These are phyloP conservation scores for Jamesozyma jinghongensis DNA, from an alignment of 805 yeast genomes.

Conservation along the genomic window DNA sequence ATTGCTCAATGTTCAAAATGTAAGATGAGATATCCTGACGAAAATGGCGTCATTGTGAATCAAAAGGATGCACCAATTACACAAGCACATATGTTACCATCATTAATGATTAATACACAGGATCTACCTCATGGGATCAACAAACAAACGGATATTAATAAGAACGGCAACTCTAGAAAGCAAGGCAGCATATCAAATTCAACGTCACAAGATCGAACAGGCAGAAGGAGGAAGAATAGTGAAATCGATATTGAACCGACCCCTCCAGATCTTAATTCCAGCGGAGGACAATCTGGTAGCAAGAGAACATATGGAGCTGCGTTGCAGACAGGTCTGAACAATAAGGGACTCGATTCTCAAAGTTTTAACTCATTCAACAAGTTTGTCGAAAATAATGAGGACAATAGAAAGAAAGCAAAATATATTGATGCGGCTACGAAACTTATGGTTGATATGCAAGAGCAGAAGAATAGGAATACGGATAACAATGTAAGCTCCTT, in stretches of 20 bases:
- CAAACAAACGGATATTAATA: not conserved
- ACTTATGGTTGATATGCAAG: constrained; percentile 2
- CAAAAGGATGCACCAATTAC: constrained; percentile 12
- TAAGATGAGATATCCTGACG: constrained; percentile 36
- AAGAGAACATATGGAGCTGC: not conserved
- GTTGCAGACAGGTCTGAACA: not conserved
- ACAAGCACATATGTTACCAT: constrained; percentile 25
- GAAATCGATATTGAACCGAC: not conserved
- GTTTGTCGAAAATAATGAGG: constrained; percentile 16
- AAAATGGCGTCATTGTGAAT: constrained; percentile 25
- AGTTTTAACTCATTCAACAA: constrained; percentile 22
- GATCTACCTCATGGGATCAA: not conserved
- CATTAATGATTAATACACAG: constrained; percentile 4
- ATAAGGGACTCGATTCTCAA: constrained; percentile 1
- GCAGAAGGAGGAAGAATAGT: not conserved
- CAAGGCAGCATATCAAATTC: not conserved
- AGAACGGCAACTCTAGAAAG: not conserved
- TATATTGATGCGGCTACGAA: constrained; percentile 12
- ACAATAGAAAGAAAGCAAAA: constrained; percentile 11
- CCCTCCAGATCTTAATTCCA: not conserved
- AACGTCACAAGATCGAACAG: not conserved
- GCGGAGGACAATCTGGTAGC: not conserved
- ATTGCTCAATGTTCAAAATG: constrained; percentile 72
- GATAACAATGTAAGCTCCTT: not conserved
- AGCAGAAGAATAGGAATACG: not conserved